Conservation (phyloP, 768 basidiomycete genomes). For the Russula dissimulans region DNA sequence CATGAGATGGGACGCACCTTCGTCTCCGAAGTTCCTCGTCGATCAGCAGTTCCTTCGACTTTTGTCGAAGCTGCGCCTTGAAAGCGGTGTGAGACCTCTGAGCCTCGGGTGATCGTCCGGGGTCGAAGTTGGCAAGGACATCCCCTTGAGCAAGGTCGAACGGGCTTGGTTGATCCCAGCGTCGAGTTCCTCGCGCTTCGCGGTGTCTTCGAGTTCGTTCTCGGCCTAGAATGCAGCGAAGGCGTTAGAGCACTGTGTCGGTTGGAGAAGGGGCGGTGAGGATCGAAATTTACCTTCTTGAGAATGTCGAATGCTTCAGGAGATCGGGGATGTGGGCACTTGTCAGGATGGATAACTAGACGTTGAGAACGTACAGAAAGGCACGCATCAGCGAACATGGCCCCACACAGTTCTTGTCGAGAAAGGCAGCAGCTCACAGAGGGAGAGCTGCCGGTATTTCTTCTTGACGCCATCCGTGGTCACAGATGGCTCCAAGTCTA, state of each 20-base stretch:
- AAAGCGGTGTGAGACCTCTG: constrained; percentile 46
- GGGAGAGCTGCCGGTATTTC: constrained; percentile 75
- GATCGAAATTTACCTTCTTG: constrained; percentile 59
- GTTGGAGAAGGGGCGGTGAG: neutral
- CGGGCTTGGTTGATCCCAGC: constrained; percentile 73
- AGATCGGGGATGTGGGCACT: constrained; percentile 78
- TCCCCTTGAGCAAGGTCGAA: constrained; percentile 49
- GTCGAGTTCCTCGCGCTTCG: constrained; percentile 74
- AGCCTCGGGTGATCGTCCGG: constrained; percentile 52
- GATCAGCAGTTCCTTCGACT: constrained; percentile 78
- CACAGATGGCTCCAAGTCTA: constrained; percentile 65
- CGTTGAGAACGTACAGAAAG: constrained; percentile 35
- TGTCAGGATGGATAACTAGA: constrained; percentile 96
- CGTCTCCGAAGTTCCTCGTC: constrained; percentile 82
- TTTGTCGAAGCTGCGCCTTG: constrained; percentile 54
- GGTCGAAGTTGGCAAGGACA: constrained; percentile 52
- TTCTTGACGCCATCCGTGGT: constrained; percentile 83
- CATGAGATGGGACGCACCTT: constrained; percentile 44
- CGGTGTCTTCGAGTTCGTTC: constrained; percentile 68
- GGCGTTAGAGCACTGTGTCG: neutral
- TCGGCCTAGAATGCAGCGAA: constrained; percentile 51
- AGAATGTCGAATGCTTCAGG: constrained; percentile 90
- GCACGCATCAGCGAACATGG: constrained; percentile 14
- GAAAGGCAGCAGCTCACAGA: constrained; percentile 45
- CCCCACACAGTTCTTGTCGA: constrained; percentile 5